Evolutionary conservation across 768 basidiomycete genomes (phyloP), one percentile per base, ranked within the genome.

Genomic region (Suillus weaverae): DNA sequence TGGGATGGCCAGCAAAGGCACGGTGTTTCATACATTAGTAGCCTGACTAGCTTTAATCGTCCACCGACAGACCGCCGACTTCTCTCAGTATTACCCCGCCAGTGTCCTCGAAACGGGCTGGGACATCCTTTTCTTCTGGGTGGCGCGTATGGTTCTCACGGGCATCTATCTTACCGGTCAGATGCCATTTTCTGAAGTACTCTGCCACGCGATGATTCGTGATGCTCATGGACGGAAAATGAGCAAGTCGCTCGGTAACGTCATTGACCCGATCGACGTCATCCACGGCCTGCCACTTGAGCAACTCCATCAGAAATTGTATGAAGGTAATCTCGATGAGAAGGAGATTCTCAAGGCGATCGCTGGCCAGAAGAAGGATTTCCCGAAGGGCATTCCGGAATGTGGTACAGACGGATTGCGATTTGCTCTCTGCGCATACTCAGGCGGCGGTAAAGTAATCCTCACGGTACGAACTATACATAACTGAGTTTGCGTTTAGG

Each of bases 51-150:
- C 36, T 65, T 53, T 26, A 67, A n/a, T 16, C 32, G 35, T 41
- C 14, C 30, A 18, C 48, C 56, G 5, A 8, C 38, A 94, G 93
- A 95, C 94, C 0, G 66, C 79, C 5, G 97, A 99, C 73, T 70
- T 94, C 48, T 76, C 88, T 68, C 80, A 82, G 36, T 99, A 93
- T 81, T 99, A 96, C 76, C 97, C 97, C 0, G 80, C 93, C 2
- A 86, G 89, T n/a, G 70, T 99, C 51, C 86, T 99, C 36, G 97
- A 99, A 80, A 99, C 97, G 0, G 97, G 97, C 54, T 99, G 97
- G 97, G 97, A 99, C 68, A 99, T 99, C 71, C 78, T 99, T n/a
- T 96, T 96, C 85, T 99, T 99, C 86, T 99, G 97, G 97, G 97
- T 99, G 8, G 96, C 97, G 18, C 91, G 97, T 50, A 99, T 99